phyloP scores from a whole-genome alignment of 2,329 filamentous ascomycete genomes.

The Ophiostoma australiae region DNA sequence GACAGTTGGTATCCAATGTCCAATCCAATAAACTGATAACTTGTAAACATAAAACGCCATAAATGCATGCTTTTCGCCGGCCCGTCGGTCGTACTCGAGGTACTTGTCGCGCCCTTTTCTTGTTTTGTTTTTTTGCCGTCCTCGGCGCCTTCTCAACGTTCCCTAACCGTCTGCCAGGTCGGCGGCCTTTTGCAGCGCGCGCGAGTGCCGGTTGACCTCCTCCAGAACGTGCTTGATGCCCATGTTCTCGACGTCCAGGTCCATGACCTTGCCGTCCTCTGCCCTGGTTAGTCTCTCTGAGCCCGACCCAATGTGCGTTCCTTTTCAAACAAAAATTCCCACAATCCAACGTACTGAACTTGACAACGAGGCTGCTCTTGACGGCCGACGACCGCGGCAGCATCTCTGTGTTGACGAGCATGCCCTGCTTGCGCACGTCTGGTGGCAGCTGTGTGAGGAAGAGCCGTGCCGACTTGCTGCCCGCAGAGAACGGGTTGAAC shows the following conservation, averaged over 20 bases:
- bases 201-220: conserved; percentile 85
- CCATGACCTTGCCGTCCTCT: conserved; percentile 93
- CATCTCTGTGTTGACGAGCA: conserved; percentile 73
- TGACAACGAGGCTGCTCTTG: conserved; percentile 65
- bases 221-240: conserved; percentile 81
- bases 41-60: conserved; percentile 18
- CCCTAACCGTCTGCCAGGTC: conserved; percentile 56
- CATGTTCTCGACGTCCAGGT: conserved; percentile 72
- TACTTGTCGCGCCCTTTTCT: background rate
- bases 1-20: conserved; percentile 1
- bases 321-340: too few relatives aligned
- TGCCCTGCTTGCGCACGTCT: conserved; percentile 64
- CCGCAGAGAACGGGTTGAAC: conserved; percentile 86
- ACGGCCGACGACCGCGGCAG: conserved; percentile 66
- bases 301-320: too few relatives aligned
- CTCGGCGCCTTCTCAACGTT: too few relatives aligned
- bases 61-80: conserved; percentile 14
- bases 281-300: conserved; percentile 15
- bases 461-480: conserved; percentile 75
- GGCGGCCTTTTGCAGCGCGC: conserved; percentile 73
- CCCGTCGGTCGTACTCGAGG: background rate
- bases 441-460: conserved; percentile 83
- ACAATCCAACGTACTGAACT: conserved; percentile 62
- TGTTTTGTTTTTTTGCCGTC: background rate
- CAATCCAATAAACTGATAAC: background rate